Percentiles rank a stretch among this genome's conserved stretches.
phyloP scores from a whole-genome alignment of 2,329 filamentous ascomycete species.

The Aurifilum marmelostoma region DNA sequence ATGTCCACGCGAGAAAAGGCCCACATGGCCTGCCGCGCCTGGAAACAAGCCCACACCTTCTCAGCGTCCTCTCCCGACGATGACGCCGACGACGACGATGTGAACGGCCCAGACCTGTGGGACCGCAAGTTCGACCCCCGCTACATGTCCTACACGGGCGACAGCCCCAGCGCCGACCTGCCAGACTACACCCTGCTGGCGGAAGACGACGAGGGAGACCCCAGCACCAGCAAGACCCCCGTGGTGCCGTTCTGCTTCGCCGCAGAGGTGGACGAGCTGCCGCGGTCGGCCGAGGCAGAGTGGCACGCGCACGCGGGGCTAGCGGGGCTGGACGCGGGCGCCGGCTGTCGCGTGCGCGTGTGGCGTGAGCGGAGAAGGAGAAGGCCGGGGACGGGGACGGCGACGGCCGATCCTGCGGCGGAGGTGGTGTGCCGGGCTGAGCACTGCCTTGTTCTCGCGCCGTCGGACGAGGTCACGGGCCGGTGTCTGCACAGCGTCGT shows the following conservation, averaged over 20 bases:
- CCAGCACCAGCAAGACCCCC: background rate
- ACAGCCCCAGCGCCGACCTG: slow-evolving; percentile 37
- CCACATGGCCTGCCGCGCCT: slow-evolving; percentile 49
- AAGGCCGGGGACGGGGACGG: no score
- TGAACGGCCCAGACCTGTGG: slow-evolving; percentile 68
- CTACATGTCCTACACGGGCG: slow-evolving; percentile 47
- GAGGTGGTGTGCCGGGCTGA: slow-evolving; percentile 9
- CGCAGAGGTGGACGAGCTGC: slow-evolving; percentile 76
- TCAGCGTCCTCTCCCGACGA: slow-evolving; percentile 29
- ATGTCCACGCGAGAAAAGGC: slow-evolving; percentile 39
- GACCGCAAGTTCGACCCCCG: slow-evolving; percentile 62
- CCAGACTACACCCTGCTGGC: slow-evolving; percentile 56
- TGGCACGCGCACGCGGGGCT: slow-evolving; percentile 77
- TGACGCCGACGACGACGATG: slow-evolving; percentile 45
- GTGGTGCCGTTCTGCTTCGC: slow-evolving; percentile 69
- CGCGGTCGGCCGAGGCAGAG: slow-evolving; percentile 74
- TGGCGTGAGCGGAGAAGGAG: slow-evolving; percentile 17
- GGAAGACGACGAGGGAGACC: slow-evolving; percentile 30
- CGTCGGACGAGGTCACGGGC: background rate
- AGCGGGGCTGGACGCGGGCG: slow-evolving; percentile 37
- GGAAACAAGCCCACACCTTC: slow-evolving; percentile 50
- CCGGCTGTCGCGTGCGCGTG: slow-evolving; percentile 31
- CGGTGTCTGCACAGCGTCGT: slow-evolving; percentile 21
- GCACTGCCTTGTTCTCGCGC: slow-evolving; percentile 16
- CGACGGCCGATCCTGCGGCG: no score